These are phyloP conservation scores for Pythium scleroteichum DNA, from an alignment of 352 stramenopile genomes.

Conservation along the genomic window DNA sequence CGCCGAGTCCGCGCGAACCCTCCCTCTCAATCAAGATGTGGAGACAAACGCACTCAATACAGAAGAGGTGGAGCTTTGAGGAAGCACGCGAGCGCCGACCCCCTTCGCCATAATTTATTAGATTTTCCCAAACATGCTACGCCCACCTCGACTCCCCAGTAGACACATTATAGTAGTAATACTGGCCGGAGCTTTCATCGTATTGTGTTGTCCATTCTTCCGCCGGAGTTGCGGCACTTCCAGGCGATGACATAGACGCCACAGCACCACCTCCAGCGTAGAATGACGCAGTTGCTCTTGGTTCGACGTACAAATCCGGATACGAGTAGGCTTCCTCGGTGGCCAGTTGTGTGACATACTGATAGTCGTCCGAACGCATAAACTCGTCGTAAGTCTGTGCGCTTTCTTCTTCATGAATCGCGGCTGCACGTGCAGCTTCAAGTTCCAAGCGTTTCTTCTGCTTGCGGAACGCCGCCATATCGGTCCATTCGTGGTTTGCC, in stretches of 20 bases:
- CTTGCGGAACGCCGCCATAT: conserved; percentile 67
- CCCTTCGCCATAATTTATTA: conserved; percentile 16
- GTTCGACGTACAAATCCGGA: conserved; percentile 3
- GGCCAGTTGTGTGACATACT: conserved; percentile 65
- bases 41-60: conserved; percentile 21
- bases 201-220: conserved; percentile 57
- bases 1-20: neutral
- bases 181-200: conserved; percentile 60
- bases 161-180: conserved; percentile 76
- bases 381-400: conserved; percentile 80
- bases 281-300: conserved; percentile 2
- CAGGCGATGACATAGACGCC: neutral
- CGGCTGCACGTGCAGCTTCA: conserved; percentile 12
- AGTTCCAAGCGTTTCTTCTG: conserved; percentile 39
- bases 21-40: conserved; percentile 14
- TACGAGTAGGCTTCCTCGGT: conserved; percentile 24
- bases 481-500: conserved; percentile 59
- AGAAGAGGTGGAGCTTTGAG: conserved; percentile 27
- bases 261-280: conserved; percentile 19
- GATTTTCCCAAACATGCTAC: conserved; percentile 24
- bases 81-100: neutral
- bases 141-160: conserved; percentile 74
- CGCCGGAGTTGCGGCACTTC: neutral
- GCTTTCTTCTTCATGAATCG: conserved; percentile 50
- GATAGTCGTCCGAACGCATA: conserved; percentile 70